Evolutionary conservation across 106 monocot species (phyloP), one percentile per base, ranked within the genome.

Genomic region (Acorus gramineus): DNA sequence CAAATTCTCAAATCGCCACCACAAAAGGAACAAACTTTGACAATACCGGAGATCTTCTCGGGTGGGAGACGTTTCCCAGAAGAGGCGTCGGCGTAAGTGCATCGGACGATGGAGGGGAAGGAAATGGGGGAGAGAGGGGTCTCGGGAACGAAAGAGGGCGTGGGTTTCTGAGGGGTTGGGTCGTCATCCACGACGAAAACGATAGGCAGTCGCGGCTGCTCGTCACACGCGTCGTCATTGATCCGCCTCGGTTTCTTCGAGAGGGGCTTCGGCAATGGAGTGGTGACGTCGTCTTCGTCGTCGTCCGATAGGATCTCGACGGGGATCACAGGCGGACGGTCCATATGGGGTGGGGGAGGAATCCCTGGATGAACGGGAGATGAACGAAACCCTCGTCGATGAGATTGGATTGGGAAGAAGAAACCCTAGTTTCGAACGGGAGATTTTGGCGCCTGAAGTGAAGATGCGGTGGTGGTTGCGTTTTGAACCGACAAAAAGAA

Each of bases 161-260:
- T 79, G 52, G 52, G 63, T 51, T 78, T 78, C 64, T 64, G 63
- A 14, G 78, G 78, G 48, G 78, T 78, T 9, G 72, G 77, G 51
- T 78, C 77, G 51, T 78, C 77, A 49, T 66, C 65, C 49, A 72
- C 63, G 49, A 72, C 63, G 43, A 74, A 47, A 43, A 78, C 4
- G 56, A 71, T 51, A 51, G 67, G 55, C 9, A 46, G 2, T 4
- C 28, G 11, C 4, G 59, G 28, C 6, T 4, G 14, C 4, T 47
- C 62, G 3, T 8, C 44, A 4, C 61, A 54, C 4, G 42, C 14
- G 11, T 63, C 55, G 7, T 55, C 55, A 7, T 44, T 10, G 1
- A 7, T 8, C 50, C 8, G 49, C 7, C 42, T n/a, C 42, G 5
- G 55, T 42, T 14, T 50, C 74, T 62, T 75, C 68, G 55, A 68